Evolutionary conservation across 495 filamentous ascomycete genomes (phyloP).

Genomic region (Penicillium argentinense): DNA sequence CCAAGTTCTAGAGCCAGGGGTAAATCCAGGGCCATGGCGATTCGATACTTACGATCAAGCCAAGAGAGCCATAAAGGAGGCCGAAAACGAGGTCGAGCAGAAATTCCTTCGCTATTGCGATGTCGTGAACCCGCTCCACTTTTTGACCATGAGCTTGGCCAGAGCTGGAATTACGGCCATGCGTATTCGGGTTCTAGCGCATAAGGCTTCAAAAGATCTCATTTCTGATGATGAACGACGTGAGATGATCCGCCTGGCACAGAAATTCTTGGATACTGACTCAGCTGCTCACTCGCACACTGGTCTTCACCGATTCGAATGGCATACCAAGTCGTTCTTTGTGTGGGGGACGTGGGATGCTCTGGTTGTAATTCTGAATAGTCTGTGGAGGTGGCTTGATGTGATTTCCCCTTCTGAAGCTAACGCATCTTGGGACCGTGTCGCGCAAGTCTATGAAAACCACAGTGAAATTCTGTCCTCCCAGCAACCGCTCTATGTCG

Average conservation of each 20-base stretch:
- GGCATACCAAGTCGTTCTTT: slow-evolving; percentile 13
- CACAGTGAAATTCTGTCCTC: slow-evolving; percentile 10
- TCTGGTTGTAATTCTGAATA: slow-evolving; percentile 4
- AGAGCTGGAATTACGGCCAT: slow-evolving; percentile 19
- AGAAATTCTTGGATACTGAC: slow-evolving; percentile 23
- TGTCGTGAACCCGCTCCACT: slow-evolving; percentile 58
- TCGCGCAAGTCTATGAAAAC: slow-evolving; percentile 15
- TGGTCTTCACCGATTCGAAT: slow-evolving; percentile 4
- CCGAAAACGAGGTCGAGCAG: slow-evolving; percentile 30
- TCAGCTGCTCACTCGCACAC: slow-evolving; percentile 7
- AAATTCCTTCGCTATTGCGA: slow-evolving; percentile 54
- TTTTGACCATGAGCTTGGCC: slow-evolving; percentile 62
- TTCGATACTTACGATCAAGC: slow-evolving; percentile 37
- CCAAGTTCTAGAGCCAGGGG: slow-evolving; percentile 2
- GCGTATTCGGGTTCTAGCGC: slow-evolving; percentile 12
- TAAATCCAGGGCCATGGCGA: slow-evolving; percentile 3
- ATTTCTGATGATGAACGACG: slow-evolving; percentile 7
- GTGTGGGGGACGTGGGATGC: slow-evolving; percentile 13
- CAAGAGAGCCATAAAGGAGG: slow-evolving; percentile 31
- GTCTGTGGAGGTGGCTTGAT: slow-evolving; percentile 1
- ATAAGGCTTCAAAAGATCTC: slow-evolving; percentile 9
- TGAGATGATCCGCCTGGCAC: slow-evolving; percentile 16
- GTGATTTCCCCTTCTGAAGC: slow-evolving; percentile 5
- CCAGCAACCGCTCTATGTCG: slow-evolving; percentile 10
- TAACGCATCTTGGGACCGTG: slow-evolving; percentile 11